Base-by-base conservation (phyloP, 768 basidiomycete species). In the Xanthoconium purpureum region DNA sequence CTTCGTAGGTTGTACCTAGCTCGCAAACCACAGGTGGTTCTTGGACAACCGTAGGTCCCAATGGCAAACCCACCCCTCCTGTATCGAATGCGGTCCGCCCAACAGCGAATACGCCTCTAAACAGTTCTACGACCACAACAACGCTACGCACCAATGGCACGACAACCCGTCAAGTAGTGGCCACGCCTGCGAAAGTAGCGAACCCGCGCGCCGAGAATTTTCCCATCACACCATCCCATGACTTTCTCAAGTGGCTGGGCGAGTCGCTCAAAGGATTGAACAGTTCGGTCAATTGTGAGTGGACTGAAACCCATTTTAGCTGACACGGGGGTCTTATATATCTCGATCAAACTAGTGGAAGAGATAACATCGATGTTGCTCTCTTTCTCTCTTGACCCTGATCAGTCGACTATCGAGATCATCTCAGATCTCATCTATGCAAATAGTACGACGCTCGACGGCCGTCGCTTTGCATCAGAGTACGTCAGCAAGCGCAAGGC, bases 311-410 rank as follows among this genome's bases (percentile, higher is more conserved):
- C 33, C 39, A 24, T 57, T 48, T 33, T 24, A 37, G 28, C 44
- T 54, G 38, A 42, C 52, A 45, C 37, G 38, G 57, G n/a, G 40
- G 24, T 24, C 24, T 66, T 61, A 68, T 33, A 66, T 57, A 20
- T 60, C 48, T 52, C n/a, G 44, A 50, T 55, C 46, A 18, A 56
- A 66, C 52, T 45, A 97, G 95, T 96, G 51, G 97, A 98, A 70
- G 97, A 98, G 63, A 94, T 98, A 68, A 87, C 93, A 66, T 87
- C 90, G 45, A 96, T 98, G 93, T 77, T 99, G 24, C 81, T 99
- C 28, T 86, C 90, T 1, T 98, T 99, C 78, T 91, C 96, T 4
- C 73, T 98, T 49, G 94, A 98, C 61, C 91, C 89, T 18, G 91
- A 89, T 63, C 75, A 83, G 63, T 84, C 83, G 15, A 92, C 89